Base-by-base conservation (phyloP, 176 grass and related monocot genomes). In the Carex pumila region DNA sequence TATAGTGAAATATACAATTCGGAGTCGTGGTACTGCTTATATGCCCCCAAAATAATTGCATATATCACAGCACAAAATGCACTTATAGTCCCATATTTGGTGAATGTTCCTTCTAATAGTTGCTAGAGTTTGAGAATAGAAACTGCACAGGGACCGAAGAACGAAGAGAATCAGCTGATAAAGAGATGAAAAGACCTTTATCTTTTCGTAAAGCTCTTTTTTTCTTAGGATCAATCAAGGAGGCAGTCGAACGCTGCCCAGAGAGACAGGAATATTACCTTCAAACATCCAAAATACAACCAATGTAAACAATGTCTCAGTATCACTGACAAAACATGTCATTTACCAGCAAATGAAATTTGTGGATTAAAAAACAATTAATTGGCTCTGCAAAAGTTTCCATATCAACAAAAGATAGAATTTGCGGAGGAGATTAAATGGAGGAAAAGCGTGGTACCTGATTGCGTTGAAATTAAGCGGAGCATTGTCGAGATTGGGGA, bases 181-280 rank as follows among this genome's bases (percentile, higher is more conserved):
- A 45, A 39, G 45, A 68, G 13, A 49, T 21, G 17, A 22, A 41
- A 77, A 55, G 1, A 85, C 92, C 90, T 90, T 86, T 63, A 79
- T 94, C 86, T 87, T 97, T 94, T 71, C 90, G 80, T 57, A 97
- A 88, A 61, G 90, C 22, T 30, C 90, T 89, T 58, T 86, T 93
- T 84, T 86, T 94, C 90, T 97, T 97, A 12, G 90, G 89, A 71
- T 85, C 52, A 55, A 97, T 80, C 91, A 89, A 90, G 31, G 81
- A 84, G 34, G 91, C 79, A 41, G 85, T 83, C 12, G 87, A 92
- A 72, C 86, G 88, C 69, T 87, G 87, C 82, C 91, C 84, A 39
- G 85, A 87, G 63, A 97, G 54, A 36, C 25, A 25, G 25, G 25
- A 25, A 25, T 25, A 25, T 25, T 25, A 25, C 25, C 25, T 25